phyloP scores from a whole-genome alignment of 2,329 filamentous ascomycete genomes.

The Mycogone perniciosa region DNA sequence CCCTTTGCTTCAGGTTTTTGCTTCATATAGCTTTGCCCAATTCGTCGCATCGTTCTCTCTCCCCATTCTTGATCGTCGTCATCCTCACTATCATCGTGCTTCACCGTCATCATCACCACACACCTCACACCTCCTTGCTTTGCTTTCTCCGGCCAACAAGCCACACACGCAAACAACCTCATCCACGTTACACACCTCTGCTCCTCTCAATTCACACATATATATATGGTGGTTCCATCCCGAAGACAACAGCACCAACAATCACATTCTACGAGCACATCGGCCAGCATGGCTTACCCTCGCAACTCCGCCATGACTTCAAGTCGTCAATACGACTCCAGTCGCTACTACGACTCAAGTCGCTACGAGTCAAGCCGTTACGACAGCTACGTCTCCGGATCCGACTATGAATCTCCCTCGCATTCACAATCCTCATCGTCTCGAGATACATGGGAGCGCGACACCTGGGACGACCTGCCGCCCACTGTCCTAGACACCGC shows the following conservation, averaged over 20 bases:
- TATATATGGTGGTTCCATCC: conserved; percentile 5
- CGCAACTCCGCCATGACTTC: conserved; percentile 8
- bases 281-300: conserved; percentile 11
- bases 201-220: no score
- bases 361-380: not conserved
- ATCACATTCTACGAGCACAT: not conserved
- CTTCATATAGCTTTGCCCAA: no score
- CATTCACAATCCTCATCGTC: not conserved
- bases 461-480: conserved; percentile 12
- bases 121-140: no score
- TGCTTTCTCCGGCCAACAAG: no score
- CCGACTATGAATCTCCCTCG: conserved; percentile 9
- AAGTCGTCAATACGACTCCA: conserved; percentile 9
- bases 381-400: conserved; percentile 10
- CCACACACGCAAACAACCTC: no score
- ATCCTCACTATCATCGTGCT: no score
- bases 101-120: no score
- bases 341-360: conserved; percentile 5
- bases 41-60: no score
- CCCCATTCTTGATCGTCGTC: no score
- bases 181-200: no score
- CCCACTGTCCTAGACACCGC: conserved; percentile 13
- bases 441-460: conserved; percentile 13
- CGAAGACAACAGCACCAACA: conserved; percentile 8
- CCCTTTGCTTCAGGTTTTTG: no score